Conservation (phyloP, 148 eudicot genomes). For the Chenopodium formosanum region DNA sequence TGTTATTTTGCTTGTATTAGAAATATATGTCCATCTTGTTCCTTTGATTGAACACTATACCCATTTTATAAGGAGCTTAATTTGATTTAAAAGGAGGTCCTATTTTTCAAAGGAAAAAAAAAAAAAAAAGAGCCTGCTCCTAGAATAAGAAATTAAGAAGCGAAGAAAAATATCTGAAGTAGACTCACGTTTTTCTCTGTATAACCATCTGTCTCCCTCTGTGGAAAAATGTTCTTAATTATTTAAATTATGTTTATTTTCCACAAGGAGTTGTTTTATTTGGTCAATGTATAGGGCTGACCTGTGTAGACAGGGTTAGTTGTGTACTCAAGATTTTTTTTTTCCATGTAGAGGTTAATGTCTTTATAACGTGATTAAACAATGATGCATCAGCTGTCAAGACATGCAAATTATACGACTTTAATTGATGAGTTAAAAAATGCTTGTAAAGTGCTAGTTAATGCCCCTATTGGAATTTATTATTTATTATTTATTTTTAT, state of each 20-base stretch:
- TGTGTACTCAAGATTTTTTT: background rate
- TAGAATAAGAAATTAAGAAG: too few relatives aligned
- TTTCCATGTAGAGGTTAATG: background rate
- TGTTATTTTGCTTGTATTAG: too few relatives aligned
- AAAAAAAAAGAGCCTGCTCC: too few relatives aligned
- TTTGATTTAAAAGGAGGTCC: too few relatives aligned
- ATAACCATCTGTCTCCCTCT: background rate
- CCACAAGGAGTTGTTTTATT: background rate
- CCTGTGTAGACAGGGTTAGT: background rate
- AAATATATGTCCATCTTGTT: too few relatives aligned
- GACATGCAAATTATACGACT: background rate
- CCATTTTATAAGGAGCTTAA: too few relatives aligned
- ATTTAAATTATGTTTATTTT: background rate
- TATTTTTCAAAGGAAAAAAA: too few relatives aligned
- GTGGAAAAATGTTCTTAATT: background rate
- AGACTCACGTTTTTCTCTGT: too few relatives aligned
- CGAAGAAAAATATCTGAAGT: too few relatives aligned
- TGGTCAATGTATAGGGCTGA: background rate
- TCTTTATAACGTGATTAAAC: conserved; percentile 3
- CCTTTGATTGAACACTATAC: too few relatives aligned
- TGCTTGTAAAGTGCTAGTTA: background rate
- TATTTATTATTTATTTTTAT: too few relatives aligned
- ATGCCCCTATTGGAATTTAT: background rate
- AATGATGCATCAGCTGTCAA: conserved; percentile 1
- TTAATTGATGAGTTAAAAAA: background rate